Evolutionary conservation across 805 yeast species (phyloP).

Genomic region (Candida chilensis): DNA sequence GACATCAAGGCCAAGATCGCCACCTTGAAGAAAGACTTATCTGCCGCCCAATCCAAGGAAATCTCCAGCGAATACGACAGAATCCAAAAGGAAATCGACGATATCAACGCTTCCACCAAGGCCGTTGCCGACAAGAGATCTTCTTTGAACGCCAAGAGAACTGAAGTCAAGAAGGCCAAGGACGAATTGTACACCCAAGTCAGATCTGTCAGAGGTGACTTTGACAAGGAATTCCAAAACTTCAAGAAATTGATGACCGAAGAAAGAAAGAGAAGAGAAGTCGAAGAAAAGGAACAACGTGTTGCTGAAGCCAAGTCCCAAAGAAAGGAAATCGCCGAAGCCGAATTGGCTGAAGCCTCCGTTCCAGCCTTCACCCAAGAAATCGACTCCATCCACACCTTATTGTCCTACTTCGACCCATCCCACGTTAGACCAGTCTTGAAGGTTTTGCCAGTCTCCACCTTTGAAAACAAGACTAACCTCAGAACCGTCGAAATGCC

Average conservation of each 20-base stretch:
- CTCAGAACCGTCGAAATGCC: constrained; percentile 53
- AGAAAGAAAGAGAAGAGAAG: constrained; percentile 60
- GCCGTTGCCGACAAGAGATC: constrained; percentile 58
- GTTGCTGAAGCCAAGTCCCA: too few species aligned
- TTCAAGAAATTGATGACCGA: constrained; percentile 61
- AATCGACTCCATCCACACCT: constrained; percentile 64
- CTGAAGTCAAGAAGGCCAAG: constrained; percentile 55
- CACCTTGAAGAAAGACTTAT: constrained; percentile 62
- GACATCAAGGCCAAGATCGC: constrained; percentile 67
- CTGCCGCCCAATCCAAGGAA: constrained; percentile 51
- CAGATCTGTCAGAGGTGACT: constrained; percentile 62
- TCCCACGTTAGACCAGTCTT: constrained; percentile 52
- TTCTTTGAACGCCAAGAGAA: constrained; percentile 53
- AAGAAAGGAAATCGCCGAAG: constrained; percentile 54
- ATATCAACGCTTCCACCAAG: constrained; percentile 51
- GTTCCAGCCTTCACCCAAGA: constrained; percentile 80
- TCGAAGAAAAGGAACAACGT: constrained; percentile 50
- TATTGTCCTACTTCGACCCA: constrained; percentile 73
- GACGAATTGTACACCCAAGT: constrained; percentile 61
- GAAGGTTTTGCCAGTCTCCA: constrained; percentile 8
- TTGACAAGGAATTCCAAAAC: constrained; percentile 64
- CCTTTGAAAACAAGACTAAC: constrained; percentile 12
- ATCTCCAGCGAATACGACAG: constrained; percentile 60
- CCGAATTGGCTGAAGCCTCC: constrained; percentile 64
- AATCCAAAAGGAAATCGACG: constrained; percentile 62